Base-by-base conservation (phyloP, 257 asterid species). In the Scutellaria minor region DNA sequence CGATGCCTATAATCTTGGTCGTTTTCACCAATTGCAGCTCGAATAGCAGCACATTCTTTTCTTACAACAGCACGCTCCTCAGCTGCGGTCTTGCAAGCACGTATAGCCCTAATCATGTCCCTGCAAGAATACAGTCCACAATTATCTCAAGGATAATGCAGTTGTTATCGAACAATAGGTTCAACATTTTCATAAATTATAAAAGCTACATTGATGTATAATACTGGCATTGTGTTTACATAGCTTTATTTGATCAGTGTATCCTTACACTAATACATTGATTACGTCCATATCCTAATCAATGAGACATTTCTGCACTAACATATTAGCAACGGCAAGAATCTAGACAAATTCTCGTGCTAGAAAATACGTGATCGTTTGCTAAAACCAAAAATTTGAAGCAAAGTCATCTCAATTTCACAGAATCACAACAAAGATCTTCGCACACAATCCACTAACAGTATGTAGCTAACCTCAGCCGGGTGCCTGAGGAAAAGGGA, bases 101-200 rank as follows among this genome's bases (percentile, higher is more conserved):
- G 98, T 73, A 93, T 85, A 20, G 96, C 82, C 82, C 95, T 91
- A 79, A 90, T 90, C 98, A 93, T 90, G 87, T 92, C 98, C 95
- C 98, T 92, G 90, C 74, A 80, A 81, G 63, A 45, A 40, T 80
- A 57, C 20, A 74, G 46, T 71, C 63, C 66, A 24, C 47, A 62
- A 52, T 22, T 41, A 46, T 27, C 73, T 18, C 6, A 64, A 46
- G 52, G 61, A 51, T 40, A 20, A 13, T 18, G 9, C 40, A 14
- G 5, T n/a, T 40, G 40, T 41, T 37, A 61, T 13, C 15, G 10
- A 56, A 65, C 46, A 18, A 51, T 41, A 5, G 13, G 18, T 35
- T 15, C 35, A 14, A 65, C 10, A 50, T 27, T 31, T 41, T 22
- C 64, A 24, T 20, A 39, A 47, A 45, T 24, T 22, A 41, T 6